phyloP scores from a whole-genome alignment of 441 rosid species.

The Adansonia rubrostipa region DNA sequence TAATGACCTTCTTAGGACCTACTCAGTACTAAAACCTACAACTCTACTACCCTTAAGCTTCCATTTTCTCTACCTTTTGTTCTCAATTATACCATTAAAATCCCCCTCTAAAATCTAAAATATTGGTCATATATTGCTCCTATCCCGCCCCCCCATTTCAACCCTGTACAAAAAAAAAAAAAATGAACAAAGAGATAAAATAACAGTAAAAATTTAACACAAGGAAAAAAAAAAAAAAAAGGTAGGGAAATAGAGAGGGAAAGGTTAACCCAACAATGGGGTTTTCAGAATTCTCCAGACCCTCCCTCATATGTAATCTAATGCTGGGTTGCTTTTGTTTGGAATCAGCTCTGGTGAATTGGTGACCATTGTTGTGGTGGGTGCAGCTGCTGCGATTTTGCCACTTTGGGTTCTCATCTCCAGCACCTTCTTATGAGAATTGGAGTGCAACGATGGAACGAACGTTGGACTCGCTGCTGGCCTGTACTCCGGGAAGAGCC shows the following conservation, averaged over 20 bases:
- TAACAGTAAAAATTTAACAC: constrained; percentile 28
- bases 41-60: constrained; percentile 29
- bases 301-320: constrained; percentile 48
- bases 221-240: neutral
- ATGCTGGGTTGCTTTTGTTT: constrained; percentile 45
- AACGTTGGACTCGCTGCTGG: constrained; percentile 97
- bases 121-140: constrained; percentile 44
- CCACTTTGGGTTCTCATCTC: constrained; percentile 73
- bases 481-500: constrained; percentile 95
- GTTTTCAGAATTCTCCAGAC: neutral
- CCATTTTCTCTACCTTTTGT: neutral
- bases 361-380: constrained; percentile 22
- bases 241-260: constrained; percentile 21
- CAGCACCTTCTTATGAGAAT: constrained; percentile 90
- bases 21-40: constrained; percentile 40
- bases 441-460: constrained; percentile 81
- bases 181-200: constrained; percentile 47
- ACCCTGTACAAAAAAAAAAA: constrained; percentile 63
- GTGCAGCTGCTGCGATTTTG: neutral
- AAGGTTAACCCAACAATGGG: neutral
- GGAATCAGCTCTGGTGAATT: constrained; percentile 60
- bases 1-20: constrained; percentile 34
- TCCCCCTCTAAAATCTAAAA: constrained; percentile 35
- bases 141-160: constrained; percentile 31
- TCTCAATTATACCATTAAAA: constrained; percentile 29